A percentile compares a stretch with the other conserved stretches of the same genome.
Conservation (phyloP, 495 filamentous ascomycete genomes). For the Penicillium argentinense region DNA sequence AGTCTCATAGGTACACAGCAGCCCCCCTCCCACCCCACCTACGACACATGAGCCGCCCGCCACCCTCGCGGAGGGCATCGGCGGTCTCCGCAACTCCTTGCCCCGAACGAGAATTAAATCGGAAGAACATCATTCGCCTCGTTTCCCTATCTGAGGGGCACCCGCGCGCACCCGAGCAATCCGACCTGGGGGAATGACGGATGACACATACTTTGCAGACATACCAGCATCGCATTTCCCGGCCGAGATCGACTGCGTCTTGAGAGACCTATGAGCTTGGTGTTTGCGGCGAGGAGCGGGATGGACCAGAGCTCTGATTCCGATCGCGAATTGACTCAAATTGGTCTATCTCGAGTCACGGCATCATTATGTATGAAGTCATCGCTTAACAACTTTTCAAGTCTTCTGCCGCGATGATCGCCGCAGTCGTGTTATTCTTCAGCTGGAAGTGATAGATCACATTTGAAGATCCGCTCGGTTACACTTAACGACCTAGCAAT, state of each 20-base stretch:
- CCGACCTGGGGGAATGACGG: neutral
- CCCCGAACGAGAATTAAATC: constrained; percentile 10
- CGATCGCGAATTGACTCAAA: too few species aligned
- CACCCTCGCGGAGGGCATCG: constrained; percentile 22
- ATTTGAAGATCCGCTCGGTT: neutral
- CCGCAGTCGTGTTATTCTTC: neutral
- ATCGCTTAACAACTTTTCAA: too few species aligned
- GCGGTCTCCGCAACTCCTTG: constrained; percentile 18
- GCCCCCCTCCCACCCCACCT: constrained; percentile 4
- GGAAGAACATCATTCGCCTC: neutral
- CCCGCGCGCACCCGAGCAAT: neutral
- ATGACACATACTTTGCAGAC: constrained; percentile 14
- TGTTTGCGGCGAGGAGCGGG: too few species aligned
- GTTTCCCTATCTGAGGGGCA: constrained; percentile 21
- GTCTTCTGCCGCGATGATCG: neutral
- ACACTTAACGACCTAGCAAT: too few species aligned
- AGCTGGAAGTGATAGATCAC: constrained; percentile 1
- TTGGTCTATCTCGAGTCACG: too few species aligned
- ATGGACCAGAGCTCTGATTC: too few species aligned
- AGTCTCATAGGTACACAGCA: neutral
- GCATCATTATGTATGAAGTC: too few species aligned
- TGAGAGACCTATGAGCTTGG: neutral
- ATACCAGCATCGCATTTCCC: too few species aligned
- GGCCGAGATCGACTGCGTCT: too few species aligned
- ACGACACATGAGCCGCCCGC: too few species aligned